Base-by-base conservation (phyloP, 2,329 filamentous ascomycete species). In the Colletotrichum gloeosporioides region DNA sequence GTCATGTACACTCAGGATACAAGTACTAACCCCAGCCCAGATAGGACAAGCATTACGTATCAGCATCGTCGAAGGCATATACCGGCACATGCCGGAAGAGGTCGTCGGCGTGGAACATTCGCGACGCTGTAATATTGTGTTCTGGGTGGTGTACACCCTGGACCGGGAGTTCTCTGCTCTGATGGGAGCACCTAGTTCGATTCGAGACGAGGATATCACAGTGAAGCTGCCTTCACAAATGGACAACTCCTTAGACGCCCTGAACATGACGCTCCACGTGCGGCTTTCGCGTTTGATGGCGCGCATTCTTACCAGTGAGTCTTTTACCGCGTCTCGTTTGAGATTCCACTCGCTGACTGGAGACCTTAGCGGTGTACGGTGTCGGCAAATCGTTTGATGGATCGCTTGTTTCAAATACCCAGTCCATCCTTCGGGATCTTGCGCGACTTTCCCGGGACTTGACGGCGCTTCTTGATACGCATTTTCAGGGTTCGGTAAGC, bases 21-120 rank as follows among this genome's bases (percentile, higher is more conserved):
- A 8, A 6, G 36, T 16, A 18, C 70, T 72, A 44, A 78, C 31
- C 22, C 2, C 13, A 3, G 27, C 8, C n/a, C 39, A 83, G 81
- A 82, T 84, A 15, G 82, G 82, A 31, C 82, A 84, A 9, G 82
- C 83, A 0, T 78, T 84, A 7, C 81, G 82, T 0, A 82, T 83
- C 4, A 82, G 82, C 13, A 82, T 84, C 0, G 77, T 84, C 3
- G 82, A 83, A 0, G 82, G 82, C 64, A 78, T 73, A 29, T 74
- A 78, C 39, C 63, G 77, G 8, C 77, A 78, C 32, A 78, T 78
- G 77, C 77, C 77, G 0, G 75, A 77, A 25, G 74, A 75, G 2
- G 77, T 78, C 18, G 77, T 78, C 6, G 75, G 77, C 22, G 31
- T 62, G 57, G 77, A 75, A 1, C 73, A 78, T 15, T 78, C 77